phyloP scores from a whole-genome alignment of 1,284 basidiomycete species.

The Calocybe gambosa region DNA sequence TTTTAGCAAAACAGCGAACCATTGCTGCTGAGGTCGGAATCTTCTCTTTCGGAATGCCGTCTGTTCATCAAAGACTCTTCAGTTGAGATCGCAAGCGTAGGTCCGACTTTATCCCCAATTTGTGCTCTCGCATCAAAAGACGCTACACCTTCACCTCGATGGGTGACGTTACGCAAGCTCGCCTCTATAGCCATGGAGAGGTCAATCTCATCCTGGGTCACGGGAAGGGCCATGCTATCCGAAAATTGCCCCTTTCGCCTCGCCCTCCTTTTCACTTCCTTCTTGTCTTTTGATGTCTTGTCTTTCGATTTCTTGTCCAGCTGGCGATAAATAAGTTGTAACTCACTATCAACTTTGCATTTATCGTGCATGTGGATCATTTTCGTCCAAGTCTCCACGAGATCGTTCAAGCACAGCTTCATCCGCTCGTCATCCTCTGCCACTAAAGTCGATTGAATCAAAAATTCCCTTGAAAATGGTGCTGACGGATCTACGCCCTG shows the following conservation, averaged over 20 bases:
- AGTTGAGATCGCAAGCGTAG: neutral
- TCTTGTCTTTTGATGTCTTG: slow-evolving; percentile 1
- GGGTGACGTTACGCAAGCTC: slow-evolving; percentile 36
- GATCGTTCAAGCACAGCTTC: slow-evolving; percentile 33
- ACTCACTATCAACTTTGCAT: slow-evolving; percentile 30
- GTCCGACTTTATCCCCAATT: neutral
- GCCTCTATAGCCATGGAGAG: slow-evolving; percentile 71
- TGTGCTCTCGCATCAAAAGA: neutral
- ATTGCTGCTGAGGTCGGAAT: neutral
- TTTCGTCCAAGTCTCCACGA: slow-evolving; percentile 26
- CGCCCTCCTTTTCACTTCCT: slow-evolving; percentile 4
- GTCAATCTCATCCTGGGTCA: slow-evolving; percentile 37
- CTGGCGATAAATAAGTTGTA: slow-evolving; percentile 48
- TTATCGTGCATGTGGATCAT: slow-evolving; percentile 29
- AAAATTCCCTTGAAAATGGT: slow-evolving; percentile 52
- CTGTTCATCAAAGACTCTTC: neutral
- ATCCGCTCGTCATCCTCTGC: slow-evolving; percentile 21
- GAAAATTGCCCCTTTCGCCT: slow-evolving; percentile 1
- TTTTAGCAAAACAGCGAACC: neutral
- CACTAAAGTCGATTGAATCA: slow-evolving; percentile 42
- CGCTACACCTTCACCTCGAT: neutral
- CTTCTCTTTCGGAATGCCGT: neutral
- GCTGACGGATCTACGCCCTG: slow-evolving; percentile 39
- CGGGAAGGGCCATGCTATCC: neutral
- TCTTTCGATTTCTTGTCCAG: slow-evolving; percentile 18